Evolutionary conservation across 441 rosid genomes (phyloP).

Genomic region (Hura crepitans): DNA sequence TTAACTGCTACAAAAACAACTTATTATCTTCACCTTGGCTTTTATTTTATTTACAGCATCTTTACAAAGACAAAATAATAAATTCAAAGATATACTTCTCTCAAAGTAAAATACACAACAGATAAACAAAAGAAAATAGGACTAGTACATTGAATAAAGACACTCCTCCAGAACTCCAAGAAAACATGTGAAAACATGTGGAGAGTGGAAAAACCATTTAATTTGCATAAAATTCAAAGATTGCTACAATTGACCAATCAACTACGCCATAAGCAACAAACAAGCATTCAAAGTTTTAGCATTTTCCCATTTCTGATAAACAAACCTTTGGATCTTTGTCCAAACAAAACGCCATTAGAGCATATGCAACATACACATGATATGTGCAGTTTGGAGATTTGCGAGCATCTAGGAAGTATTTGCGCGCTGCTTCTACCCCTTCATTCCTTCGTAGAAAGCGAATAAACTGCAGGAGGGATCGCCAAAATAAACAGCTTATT

Average conservation of each 20-base stretch:
- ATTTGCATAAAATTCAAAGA: conserved; percentile 10
- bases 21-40: conserved; percentile 3
- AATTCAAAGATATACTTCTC: neutral
- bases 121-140: neutral
- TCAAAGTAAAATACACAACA: neutral
- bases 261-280: neutral
- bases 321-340: conserved; percentile 91
- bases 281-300: neutral
- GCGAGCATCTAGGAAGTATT: conserved; percentile 85
- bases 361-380: conserved; percentile 94
- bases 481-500: neutral
- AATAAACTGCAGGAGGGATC: conserved; percentile 53
- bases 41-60: neutral
- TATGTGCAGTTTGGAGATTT: conserved; percentile 83
- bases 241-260: conserved; percentile 8
- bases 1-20: no score
- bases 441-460: conserved; percentile 88
- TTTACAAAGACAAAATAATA: neutral
- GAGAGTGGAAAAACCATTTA: conserved; percentile 2
- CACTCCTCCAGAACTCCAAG: neutral
- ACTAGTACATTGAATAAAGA: neutral
- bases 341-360: conserved; percentile 85
- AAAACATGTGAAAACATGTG: no score
- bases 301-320: conserved; percentile 12
- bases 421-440: conserved; percentile 95